Evolutionary conservation across 2,329 filamentous ascomycete species (phyloP), one percentile per base, ranked within the genome.

Genomic region (Chaetoscypha palmicola): DNA sequence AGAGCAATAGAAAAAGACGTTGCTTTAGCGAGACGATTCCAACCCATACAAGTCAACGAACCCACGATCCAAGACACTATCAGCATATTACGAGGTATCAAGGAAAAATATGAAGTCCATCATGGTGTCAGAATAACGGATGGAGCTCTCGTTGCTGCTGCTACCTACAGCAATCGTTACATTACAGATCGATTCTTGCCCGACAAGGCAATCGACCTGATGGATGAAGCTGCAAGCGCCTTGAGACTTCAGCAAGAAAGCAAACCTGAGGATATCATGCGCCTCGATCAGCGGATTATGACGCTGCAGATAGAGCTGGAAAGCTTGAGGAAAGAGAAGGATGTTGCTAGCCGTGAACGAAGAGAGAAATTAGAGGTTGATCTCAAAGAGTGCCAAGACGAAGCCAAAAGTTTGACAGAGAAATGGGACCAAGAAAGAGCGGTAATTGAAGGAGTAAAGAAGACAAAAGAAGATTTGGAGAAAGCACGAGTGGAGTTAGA

Each of bases 301-400:
- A 97, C 91, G 0, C 88, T 97, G 11, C 91, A 96, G 61, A 97
- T 98, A 50, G 91, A 98, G 63, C 73, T 97, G 1, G 92, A 97
- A 62, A 96, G 89, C 49, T 68, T 98, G 32, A 79, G 91, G 39
- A 97, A 97, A 58, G 92, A 98, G 64, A 94, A 82, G 9, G 92
- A 98, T 55, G 74, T 95, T 38, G 82, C 86, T 14, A 95, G 89
- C 60, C 82, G 81, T 54, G 92, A 97, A 64, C 79, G 92, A 14
- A 76, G 89, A 17, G 86, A 94, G 57, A 91, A 91, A 59, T 75
- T 97, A 1, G 83, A 97, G 62, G 71, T 76, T 41, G 83, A 83
- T 5, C 66, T 97, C 16, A 85, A 86, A 58, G 70, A 72, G 38
- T 84, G 87, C 56, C 83, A 94, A 61, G 81, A 85, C 3, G 85